Base-by-base conservation (phyloP, 2,329 filamentous ascomycete genomes). In the Cordyceps cicadae region DNA sequence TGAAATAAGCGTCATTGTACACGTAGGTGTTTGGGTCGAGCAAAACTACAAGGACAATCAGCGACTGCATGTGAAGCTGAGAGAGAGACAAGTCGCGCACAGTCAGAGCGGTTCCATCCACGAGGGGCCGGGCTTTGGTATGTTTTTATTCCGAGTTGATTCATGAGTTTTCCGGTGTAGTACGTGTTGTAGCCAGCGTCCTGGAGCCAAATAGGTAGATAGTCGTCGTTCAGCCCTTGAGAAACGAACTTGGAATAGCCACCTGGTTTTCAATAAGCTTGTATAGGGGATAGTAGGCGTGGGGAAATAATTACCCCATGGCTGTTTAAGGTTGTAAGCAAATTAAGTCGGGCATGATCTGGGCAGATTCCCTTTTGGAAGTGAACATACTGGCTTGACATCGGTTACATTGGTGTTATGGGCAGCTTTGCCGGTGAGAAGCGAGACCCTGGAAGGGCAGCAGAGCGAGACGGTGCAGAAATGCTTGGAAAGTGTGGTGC, bases 21-120 rank as follows among this genome's bases (percentile, higher is more conserved):
- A 81, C 76, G 66, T 90, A 90, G 0, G 87, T 90, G 64, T 79
- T 81, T 0, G 86, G 86, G 63, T 89, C 86, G 1, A 88, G 73
- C 1, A 87, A 73, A 65, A 87, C 78, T 64, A 69, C 71, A 9
- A 0, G 17, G 4, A 2, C 49, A n/a, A 60, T 41, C 50, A 26
- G 19, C 32, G 21, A n/a, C 39, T 14, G 8, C 6, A 17, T 26
- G 12, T 17, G 29, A 7, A 43, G 24, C 46, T 62, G 1, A 54
- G 26, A 19, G 8, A 8, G 26, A n/a, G 8, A 8, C 14, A 14
- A 51, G 63, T 46, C 39, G 66, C 65, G 3, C 54, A 59, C 61
- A 62, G 43, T 74, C 70, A 1, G 82, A 84, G 0, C 76, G 76
- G 32, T 77, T 86, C 74, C 81, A 87, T 2, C 84, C 85, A 2